These are phyloP conservation scores for Phalaenopsis aphrodite DNA, from an alignment of 106 monocot genomes.

Conservation along the genomic window DNA sequence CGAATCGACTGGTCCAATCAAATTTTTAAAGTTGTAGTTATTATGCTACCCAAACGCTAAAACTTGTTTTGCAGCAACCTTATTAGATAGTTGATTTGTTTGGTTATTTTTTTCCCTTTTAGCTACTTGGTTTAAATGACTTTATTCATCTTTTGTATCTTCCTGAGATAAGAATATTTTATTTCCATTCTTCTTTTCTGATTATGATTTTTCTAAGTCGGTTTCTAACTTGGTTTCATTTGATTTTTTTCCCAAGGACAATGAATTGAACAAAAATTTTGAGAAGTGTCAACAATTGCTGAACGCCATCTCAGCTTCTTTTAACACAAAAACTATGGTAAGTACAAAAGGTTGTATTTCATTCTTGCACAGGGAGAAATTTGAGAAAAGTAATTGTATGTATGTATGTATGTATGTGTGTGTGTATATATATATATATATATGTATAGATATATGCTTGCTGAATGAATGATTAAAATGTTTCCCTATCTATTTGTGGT, in stretches of 20 bases:
- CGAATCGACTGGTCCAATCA: no score
- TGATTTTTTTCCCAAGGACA: constrained; percentile 23
- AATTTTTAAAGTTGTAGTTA: no score
- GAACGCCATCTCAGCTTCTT: constrained; percentile 56
- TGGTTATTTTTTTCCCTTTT: neutral
- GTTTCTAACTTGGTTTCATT: neutral
- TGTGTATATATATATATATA: no score
- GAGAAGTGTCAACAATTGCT: constrained; percentile 66
- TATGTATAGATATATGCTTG: no score
- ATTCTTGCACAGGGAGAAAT: neutral
- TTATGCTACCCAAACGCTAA: neutral
- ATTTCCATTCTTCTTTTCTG: neutral
- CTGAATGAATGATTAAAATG: no score
- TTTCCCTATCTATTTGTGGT: no score
- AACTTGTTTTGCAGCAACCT: neutral
- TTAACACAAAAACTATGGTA: constrained; percentile 46
- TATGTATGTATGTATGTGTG: no score
- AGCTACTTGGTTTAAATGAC: neutral
- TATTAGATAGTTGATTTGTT: neutral
- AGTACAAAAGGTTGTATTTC: constrained; percentile 12
- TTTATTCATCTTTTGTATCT: neutral
- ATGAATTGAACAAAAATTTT: constrained; percentile 52
- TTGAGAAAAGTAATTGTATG: no score
- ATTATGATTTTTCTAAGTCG: neutral
- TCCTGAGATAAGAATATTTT: neutral